Evolutionary conservation across 2,329 filamentous ascomycete species (phyloP), one percentile per base, ranked within the genome.

Genomic region (Cytospora piceae): DNA sequence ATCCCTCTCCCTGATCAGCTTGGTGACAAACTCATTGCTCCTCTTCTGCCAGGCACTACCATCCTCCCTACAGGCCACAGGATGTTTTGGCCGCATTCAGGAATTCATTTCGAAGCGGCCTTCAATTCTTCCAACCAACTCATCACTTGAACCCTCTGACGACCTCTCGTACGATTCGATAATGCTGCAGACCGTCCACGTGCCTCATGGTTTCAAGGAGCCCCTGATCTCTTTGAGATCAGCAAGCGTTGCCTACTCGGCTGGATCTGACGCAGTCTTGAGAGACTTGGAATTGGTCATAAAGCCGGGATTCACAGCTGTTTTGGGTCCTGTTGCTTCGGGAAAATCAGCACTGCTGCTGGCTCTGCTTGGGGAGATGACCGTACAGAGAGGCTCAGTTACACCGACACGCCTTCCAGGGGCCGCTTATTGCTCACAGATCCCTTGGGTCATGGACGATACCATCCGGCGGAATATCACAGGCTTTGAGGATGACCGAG

Each of bases 81-180:
- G 70, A 2, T 72, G 71, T 53, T 66, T 72, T 9, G 60, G 52
- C 22, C 67, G 72, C 14, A 73, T 73, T 17, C 66, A 73, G 46
- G 34, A 60, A 0, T 73, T 69, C 54, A 57, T 51, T 39, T 27
- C 29, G 22, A 65, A 39, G 1, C 12, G 15, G 34, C 11, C 34
- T 39, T 14, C 34, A 12, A 11, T 39, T 9, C 4, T 39, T 39
- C 15, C 9, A 12, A 4, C 34, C 11, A 39, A 15, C 34, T 15
- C 34, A 15, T 39, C 34, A 15, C 12, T 15, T 39, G 34, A 14
- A 12, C 15, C 34, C 12, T 1, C 34, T 39, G 34, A 39, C 12
- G 34, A 39, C 15, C 12, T 4, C 34, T 39, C 34, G 34, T 15
- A 14, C 12, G 34, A 14, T 4, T 39, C 34, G 34, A 15, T 15